Conservation (phyloP, 1,284 basidiomycete genomes). For the Mycena sp. region DNA sequence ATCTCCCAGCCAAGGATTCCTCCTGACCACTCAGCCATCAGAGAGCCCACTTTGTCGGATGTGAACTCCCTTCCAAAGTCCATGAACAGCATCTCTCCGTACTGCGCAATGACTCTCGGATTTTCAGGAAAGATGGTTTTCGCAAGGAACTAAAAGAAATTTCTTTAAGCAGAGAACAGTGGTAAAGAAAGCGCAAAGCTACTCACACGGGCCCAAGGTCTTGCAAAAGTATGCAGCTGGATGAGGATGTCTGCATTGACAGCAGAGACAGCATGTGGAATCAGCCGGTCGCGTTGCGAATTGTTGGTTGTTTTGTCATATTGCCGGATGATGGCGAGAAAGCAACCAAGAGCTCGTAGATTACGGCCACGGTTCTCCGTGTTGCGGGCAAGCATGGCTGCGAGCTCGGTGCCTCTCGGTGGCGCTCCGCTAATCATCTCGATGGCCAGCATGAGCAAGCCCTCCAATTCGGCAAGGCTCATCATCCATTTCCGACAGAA, state of each 20-base stretch:
- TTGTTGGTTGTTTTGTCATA: conserved; percentile 43
- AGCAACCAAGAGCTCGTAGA: neutral
- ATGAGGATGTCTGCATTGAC: conserved; percentile 42
- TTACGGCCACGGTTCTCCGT: neutral
- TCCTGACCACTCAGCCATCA: conserved; percentile 27
- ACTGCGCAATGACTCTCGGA: conserved; percentile 20
- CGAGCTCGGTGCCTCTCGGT: conserved; percentile 42
- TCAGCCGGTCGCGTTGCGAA: conserved; percentile 41
- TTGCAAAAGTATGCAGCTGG: conserved; percentile 42
- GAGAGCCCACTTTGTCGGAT: conserved; percentile 34
- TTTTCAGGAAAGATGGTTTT: conserved; percentile 14
- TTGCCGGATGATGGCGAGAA: conserved; percentile 10
- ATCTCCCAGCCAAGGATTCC: conserved; percentile 30
- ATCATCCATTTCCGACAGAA: conserved; percentile 36
- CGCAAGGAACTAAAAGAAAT: conserved; percentile 30
- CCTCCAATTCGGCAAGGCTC: conserved; percentile 35
- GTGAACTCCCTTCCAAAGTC: conserved; percentile 42
- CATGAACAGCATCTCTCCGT: conserved; percentile 41
- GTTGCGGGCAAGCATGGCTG: conserved; percentile 37
- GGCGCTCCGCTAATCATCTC: conserved; percentile 42
- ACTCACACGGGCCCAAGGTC: conserved; percentile 41
- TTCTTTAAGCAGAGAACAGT: neutral
- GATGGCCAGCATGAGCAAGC: conserved; percentile 27
- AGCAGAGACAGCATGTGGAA: conserved; percentile 44
- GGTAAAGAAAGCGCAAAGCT: neutral